Conservation (phyloP, 306 rosid species). For the Luffa aegyptiaca region DNA sequence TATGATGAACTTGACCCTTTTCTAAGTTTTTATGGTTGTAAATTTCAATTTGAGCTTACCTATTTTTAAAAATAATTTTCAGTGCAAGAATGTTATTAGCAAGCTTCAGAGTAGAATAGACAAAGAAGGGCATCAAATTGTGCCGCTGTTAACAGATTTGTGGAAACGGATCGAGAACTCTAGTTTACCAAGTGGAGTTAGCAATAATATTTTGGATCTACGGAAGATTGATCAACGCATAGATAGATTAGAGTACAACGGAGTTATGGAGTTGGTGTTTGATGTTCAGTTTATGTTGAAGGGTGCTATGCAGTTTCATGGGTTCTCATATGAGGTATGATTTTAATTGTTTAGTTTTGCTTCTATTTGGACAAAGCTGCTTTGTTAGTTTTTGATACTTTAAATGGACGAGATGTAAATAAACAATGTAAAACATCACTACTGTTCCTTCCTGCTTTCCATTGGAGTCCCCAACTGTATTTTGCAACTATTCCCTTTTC, state of each 20-base stretch:
- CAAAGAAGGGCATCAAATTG: slow-evolving; percentile 83
- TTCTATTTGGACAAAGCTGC: background rate
- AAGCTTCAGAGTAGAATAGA: slow-evolving; percentile 79
- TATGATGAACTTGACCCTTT: background rate
- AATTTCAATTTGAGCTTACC: slow-evolving; percentile 10
- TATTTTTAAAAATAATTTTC: slow-evolving; percentile 19
- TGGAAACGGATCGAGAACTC: slow-evolving; percentile 81
- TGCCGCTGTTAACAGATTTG: slow-evolving; percentile 79
- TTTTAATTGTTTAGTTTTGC: slow-evolving; percentile 12
- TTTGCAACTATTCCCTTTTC: background rate
- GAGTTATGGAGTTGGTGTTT: slow-evolving; percentile 73
- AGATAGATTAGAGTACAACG: slow-evolving; percentile 72
- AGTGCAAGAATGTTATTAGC: slow-evolving; percentile 90
- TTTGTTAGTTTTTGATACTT: background rate
- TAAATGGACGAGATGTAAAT: background rate
- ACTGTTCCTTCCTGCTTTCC: background rate
- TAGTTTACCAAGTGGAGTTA: slow-evolving; percentile 43
- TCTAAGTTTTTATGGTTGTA: background rate
- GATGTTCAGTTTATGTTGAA: slow-evolving; percentile 90
- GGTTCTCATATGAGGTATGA: slow-evolving; percentile 72
- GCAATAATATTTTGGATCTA: slow-evolving; percentile 58
- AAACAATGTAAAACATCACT: background rate
- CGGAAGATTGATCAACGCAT: slow-evolving; percentile 77
- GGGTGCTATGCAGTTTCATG: slow-evolving; percentile 72
- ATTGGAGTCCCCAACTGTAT: background rate